phyloP scores from a whole-genome alignment of 129 eudicot species.

The Arctium lappa region DNA sequence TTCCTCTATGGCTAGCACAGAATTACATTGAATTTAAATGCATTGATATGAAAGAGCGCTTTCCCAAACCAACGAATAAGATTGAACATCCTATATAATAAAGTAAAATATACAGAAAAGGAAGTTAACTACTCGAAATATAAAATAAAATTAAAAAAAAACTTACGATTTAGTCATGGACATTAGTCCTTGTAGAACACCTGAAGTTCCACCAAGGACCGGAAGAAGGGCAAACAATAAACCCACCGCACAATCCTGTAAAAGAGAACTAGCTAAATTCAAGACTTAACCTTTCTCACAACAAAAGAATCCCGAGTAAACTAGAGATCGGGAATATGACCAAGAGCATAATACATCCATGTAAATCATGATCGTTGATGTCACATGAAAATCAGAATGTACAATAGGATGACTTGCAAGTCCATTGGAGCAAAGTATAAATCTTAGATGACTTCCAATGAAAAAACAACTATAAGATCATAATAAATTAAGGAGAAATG shows the following conservation, averaged over 20 bases:
- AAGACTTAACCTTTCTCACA: neutral
- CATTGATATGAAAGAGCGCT: neutral
- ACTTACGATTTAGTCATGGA: conserved; percentile 99
- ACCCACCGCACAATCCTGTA: conserved; percentile 98
- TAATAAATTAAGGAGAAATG: neutral
- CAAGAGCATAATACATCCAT: neutral
- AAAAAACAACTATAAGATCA: neutral
- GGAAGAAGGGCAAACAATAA: conserved; percentile 96
- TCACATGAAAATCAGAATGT: neutral
- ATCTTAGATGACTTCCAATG: conserved; percentile 3
- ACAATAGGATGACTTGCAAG: neutral
- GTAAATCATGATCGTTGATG: neutral
- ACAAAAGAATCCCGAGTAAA: neutral
- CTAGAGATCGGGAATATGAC: conserved; percentile 1
- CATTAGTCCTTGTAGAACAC: conserved; percentile 87
- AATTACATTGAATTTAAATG: conserved; percentile 1
- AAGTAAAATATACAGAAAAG: neutral
- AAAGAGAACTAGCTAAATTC: conserved; percentile 1
- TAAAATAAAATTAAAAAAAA: neutral
- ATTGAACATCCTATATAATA: neutral
- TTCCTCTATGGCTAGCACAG: neutral
- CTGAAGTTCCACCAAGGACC: conserved; percentile 93
- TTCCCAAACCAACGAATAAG: neutral
- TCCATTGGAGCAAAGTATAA: neutral
- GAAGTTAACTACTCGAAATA: neutral